Conservation (phyloP, 176 grass and related monocot genomes). For the Eragrostis curvula region DNA sequence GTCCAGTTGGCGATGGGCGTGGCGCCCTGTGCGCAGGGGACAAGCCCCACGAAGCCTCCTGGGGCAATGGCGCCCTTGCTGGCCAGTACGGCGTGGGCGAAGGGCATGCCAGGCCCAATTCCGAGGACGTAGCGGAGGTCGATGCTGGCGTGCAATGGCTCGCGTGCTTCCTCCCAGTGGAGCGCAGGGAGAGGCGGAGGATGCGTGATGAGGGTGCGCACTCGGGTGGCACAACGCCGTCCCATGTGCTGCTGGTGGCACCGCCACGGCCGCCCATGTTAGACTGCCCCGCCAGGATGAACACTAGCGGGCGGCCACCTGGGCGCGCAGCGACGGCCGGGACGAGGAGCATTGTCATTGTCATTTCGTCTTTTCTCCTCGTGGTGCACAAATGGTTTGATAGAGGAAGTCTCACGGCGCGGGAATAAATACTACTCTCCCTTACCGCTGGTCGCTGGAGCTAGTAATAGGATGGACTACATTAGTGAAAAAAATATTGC, state of each 20-base stretch:
- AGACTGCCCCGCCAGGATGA: constrained; percentile 65
- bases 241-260: constrained; percentile 41
- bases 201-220: constrained; percentile 44
- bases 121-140: constrained; percentile 52
- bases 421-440: too few relatives aligned
- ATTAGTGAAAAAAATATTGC: too few relatives aligned
- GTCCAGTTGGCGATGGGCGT: constrained; percentile 60
- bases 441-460: too few relatives aligned
- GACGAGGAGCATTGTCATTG: too few relatives aligned
- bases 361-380: too few relatives aligned
- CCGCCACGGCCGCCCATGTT: constrained; percentile 83
- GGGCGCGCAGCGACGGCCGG: too few relatives aligned
- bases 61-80: not conserved
- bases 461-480: too few relatives aligned
- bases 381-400: too few relatives aligned
- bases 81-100: constrained; percentile 44
- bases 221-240: constrained; percentile 52
- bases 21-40: constrained; percentile 65
- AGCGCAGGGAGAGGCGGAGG: constrained; percentile 44
- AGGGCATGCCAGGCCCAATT: constrained; percentile 63
- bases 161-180: constrained; percentile 58
- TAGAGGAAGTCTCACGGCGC: too few relatives aligned
- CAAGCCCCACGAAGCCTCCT: constrained; percentile 35
- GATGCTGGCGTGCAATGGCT: constrained; percentile 71
- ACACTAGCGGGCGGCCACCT: constrained; percentile 15